Base-by-base conservation (phyloP, 345 rosid species). In the Raphanus sativus region DNA sequence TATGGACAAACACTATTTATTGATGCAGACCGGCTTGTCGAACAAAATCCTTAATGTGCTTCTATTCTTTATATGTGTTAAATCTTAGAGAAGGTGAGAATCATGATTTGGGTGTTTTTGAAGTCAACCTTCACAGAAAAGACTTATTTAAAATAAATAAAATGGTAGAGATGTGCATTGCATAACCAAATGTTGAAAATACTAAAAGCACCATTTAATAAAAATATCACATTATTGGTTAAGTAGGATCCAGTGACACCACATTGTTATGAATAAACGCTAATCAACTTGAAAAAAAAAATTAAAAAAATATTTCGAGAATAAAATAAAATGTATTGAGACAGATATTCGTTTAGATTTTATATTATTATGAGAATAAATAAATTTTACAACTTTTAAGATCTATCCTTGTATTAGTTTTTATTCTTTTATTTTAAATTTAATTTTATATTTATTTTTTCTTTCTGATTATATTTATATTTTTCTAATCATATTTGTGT, bases 71-170 rank as follows among this genome's bases (percentile, higher is more conserved):
- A n/a, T n/a, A n/a, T n/a, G n/a, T n/a, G n/a, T n/a, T n/a, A n/a
- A n/a, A n/a, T n/a, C n/a, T n/a, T n/a, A n/a, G n/a, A n/a, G 68
- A 71, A 48, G 32, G 34, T 67, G 58, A 67, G 8, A 16, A 16
- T 66, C 62, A 59, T 67, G 29, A 62, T 38, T 38, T 73, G 30
- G 60, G 26, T 30, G 25, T 52, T 67, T 63, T 17, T 10, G 0
- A 79, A 62, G 82, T 79, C 78, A 74, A 69, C 29, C 13, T 68
- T 40, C 38, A 9, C 38, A 24, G n/a, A 64, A 71, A 5, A 8
- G 0, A 8, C 6, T 12, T 54, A 62, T 16, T 40, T 42, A 12
- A 28, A 26, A 59, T 10, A 24, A 52, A 62, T 28, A 8, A 25
- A 11, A 42, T 59, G 50, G 12, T 36, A 36, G 38, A 75, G 67